Evolutionary conservation across 2,329 filamentous ascomycete genomes (phyloP).

Genomic region (Epichloe aotearoae): DNA sequence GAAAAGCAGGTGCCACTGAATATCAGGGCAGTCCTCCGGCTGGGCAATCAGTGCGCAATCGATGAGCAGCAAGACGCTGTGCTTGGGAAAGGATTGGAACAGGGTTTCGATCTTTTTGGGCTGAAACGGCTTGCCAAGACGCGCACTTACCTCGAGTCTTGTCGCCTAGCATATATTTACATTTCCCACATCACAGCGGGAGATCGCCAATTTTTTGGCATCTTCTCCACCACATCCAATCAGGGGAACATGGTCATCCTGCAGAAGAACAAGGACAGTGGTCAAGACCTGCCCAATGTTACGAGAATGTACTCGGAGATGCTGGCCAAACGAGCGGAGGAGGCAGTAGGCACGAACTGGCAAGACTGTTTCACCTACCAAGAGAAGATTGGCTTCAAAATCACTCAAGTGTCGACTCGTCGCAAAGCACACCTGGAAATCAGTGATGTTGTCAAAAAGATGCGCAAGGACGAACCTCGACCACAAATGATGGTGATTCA

Average conservation of each 20-base stretch:
- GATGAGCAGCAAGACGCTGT: conserved; percentile 85
- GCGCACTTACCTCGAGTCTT: conserved; percentile 59
- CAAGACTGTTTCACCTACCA: conserved; percentile 79
- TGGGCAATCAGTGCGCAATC: conserved; percentile 87
- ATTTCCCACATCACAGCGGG: conserved; percentile 86
- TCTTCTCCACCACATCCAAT: conserved; percentile 73
- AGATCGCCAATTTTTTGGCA: conserved; percentile 81
- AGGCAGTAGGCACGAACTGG: conserved; percentile 56
- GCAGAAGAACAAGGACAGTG: conserved; percentile 63
- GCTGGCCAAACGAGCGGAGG: conserved; percentile 50
- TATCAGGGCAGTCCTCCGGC: conserved; percentile 71
- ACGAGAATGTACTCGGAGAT: conserved; percentile 77
- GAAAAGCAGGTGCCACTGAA: conserved; percentile 85
- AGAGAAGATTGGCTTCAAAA: conserved; percentile 72
- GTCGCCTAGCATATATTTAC: conserved; percentile 71
- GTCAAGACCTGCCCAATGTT: conserved; percentile 77
- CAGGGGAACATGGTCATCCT: conserved; percentile 83
- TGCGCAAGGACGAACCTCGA: conserved; percentile 69
- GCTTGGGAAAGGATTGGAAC: conserved; percentile 80
- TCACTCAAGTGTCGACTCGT: conserved; percentile 75
- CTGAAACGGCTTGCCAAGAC: conserved; percentile 55
- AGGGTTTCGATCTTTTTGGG: conserved; percentile 77
- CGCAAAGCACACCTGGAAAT: conserved; percentile 83
- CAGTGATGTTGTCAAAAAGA: conserved; percentile 76
- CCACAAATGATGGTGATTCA: conserved; percentile 81